Conservation (phyloP, 2,329 filamentous ascomycete genomes). For the Epichloe bromicola region DNA sequence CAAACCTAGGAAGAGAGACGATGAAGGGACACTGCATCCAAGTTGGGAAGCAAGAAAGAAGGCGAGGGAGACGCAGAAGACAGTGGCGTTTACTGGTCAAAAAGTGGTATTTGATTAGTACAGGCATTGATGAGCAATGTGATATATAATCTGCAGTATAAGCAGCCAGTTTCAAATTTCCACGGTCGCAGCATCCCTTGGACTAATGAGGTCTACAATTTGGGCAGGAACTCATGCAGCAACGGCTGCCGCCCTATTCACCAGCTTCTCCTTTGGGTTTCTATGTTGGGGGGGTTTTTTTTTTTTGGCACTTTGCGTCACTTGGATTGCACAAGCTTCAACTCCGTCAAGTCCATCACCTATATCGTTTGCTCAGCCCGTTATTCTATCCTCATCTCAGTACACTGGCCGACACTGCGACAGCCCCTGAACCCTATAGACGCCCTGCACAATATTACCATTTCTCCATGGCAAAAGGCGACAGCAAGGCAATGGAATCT, state of each 20-base stretch:
- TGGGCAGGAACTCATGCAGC: not conserved
- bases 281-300: no score
- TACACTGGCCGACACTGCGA: not conserved
- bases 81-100: slow-evolving; percentile 10
- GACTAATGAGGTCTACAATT: not conserved
- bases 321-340: not conserved
- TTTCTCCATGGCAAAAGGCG: not conserved
- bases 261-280: not conserved
- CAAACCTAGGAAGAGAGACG: slow-evolving; percentile 27
- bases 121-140: not conserved
- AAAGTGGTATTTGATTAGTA: slow-evolving; percentile 15
- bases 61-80: slow-evolving; percentile 11
- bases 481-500: not conserved
- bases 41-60: slow-evolving; percentile 15
- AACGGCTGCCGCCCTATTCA: not conserved
- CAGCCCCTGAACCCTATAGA: no score
- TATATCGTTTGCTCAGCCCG: not conserved
- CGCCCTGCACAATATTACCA: not conserved
- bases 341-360: not conserved
- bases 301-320: not conserved
- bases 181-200: not conserved
- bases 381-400: not conserved
- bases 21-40: slow-evolving; percentile 41
- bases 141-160: not conserved
- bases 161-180: not conserved